These are phyloP conservation scores for Stachybotrys chartarum DNA, from an alignment of 2,329 filamentous ascomycete genomes.

Conservation along the genomic window DNA sequence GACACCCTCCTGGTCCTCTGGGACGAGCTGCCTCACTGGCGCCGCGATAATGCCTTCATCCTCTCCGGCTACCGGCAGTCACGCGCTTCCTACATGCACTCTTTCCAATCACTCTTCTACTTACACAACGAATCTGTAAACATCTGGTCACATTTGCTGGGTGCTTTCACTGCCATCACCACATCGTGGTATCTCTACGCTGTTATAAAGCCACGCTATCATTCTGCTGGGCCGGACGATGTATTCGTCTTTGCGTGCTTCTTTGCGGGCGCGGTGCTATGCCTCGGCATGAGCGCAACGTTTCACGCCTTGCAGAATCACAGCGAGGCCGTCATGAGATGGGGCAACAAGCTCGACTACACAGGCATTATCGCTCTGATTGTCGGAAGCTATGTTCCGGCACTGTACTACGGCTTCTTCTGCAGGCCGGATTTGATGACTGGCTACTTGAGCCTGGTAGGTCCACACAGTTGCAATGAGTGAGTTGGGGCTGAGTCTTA, in stretches of 20 bases:
- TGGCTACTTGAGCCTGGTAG: conserved; percentile 69
- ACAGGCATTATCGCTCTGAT: conserved; percentile 89
- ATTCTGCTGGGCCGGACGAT: conserved; percentile 53
- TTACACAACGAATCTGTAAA: conserved; percentile 58
- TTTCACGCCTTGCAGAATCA: conserved; percentile 86
- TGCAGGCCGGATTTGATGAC: conserved; percentile 59
- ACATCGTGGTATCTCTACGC: conserved; percentile 46
- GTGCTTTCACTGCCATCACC: conserved; percentile 51
- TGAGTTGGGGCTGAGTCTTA: conserved; percentile 8
- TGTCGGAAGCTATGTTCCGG: conserved; percentile 83
- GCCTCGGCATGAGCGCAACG: conserved; percentile 74
- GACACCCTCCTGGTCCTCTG: conserved; percentile 40
- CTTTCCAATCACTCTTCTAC: conserved; percentile 40
- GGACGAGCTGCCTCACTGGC: conserved; percentile 53
- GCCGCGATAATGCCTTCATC: conserved; percentile 53
- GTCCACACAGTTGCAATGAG: conserved; percentile 16
- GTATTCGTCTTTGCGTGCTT: conserved; percentile 71
- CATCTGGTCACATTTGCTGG: conserved; percentile 59
- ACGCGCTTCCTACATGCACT: conserved; percentile 38
- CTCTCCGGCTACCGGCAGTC: conserved; percentile 44
- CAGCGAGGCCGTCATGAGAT: conserved; percentile 65
- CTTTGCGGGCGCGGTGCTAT: conserved; percentile 65
- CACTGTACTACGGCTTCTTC: conserved; percentile 80
- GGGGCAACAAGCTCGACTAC: conserved; percentile 93
- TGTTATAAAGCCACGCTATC: conserved; percentile 58